Conservation (phyloP, 1,284 basidiomycete genomes). For the Trametes pubescens region DNA sequence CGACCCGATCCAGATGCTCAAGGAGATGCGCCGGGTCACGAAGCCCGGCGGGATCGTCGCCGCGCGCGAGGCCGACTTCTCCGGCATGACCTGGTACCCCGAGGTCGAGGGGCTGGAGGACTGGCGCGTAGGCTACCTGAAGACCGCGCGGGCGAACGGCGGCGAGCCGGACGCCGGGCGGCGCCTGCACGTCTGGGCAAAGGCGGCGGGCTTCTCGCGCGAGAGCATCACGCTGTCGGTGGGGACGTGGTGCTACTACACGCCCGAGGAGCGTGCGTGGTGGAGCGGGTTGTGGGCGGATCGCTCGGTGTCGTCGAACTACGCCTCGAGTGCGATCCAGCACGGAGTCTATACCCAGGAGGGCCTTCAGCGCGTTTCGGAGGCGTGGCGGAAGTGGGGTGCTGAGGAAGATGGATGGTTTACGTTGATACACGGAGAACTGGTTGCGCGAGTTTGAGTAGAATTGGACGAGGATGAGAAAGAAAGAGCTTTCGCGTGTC, state of each 20-base stretch:
- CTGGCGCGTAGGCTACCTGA: conserved; percentile 38
- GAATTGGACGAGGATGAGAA: neutral
- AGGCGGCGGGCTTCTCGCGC: conserved; percentile 41
- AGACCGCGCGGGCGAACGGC: conserved; percentile 40
- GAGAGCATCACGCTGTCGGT: conserved; percentile 39
- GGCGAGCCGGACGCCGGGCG: conserved; percentile 44
- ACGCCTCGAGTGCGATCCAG: conserved; percentile 41
- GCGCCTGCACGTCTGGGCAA: conserved; percentile 42
- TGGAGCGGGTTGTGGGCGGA: conserved; percentile 48
- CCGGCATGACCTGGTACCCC: conserved; percentile 44
- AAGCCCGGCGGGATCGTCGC: conserved; percentile 53
- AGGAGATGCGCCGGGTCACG: conserved; percentile 54
- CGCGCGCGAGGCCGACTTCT: conserved; percentile 48
- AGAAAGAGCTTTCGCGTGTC: neutral
- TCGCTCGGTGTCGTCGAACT: conserved; percentile 42
- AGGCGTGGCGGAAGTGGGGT: conserved; percentile 44
- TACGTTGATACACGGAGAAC: conserved; percentile 45
- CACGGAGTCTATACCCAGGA: conserved; percentile 40
- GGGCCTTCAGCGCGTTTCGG: conserved; percentile 37
- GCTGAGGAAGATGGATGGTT: conserved; percentile 47
- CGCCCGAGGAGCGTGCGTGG: conserved; percentile 45
- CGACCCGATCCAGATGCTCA: conserved; percentile 48
- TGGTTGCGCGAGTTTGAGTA: conserved; percentile 31
- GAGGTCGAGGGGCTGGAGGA: conserved; percentile 39
- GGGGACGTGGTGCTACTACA: conserved; percentile 47